A percentile compares a stretch with the other conserved stretches of the same genome.
These are phyloP conservation scores for Ustilago tritici DNA, from an alignment of 1,284 basidiomycete genomes.

Conservation along the genomic window DNA sequence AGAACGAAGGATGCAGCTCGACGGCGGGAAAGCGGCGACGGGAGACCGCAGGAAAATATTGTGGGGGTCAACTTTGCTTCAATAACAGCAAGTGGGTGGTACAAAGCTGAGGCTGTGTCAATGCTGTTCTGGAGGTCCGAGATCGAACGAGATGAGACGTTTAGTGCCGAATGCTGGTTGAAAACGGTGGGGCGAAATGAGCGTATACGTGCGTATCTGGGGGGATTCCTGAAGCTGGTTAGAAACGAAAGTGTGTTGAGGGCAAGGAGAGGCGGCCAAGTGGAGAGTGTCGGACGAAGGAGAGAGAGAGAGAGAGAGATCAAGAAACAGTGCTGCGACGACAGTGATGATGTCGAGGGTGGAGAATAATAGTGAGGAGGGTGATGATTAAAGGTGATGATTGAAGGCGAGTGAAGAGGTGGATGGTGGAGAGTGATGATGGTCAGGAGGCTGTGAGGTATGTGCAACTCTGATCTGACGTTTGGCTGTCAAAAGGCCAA, in stretches of 20 bases:
- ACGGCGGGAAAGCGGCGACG: not conserved
- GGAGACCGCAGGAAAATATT: constrained; percentile 1
- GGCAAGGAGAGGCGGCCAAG: not conserved
- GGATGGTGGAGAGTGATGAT: not conserved
- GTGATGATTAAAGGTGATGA: not conserved
- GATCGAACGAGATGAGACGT: constrained; percentile 4
- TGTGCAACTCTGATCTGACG: not conserved
- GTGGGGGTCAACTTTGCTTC: not conserved
- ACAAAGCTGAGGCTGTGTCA: constrained; percentile 15
- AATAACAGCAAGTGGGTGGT: not conserved
- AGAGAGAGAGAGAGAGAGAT: too few relatives aligned
- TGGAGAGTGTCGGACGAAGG: not conserved
- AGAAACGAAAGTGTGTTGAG: not conserved
- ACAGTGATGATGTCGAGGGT: too few relatives aligned
- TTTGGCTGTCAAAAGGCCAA: constrained; percentile 1
- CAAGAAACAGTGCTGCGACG: too few relatives aligned
- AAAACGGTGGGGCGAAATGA: not conserved
- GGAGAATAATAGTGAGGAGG: not conserved
- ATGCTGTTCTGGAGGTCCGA: constrained; percentile 1
- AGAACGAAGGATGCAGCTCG: not conserved
- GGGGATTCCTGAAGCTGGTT: not conserved
- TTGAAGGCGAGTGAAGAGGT: too few relatives aligned
- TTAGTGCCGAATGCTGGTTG: not conserved
- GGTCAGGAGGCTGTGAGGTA: not conserved
- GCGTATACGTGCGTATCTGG: not conserved